A percentile compares a stretch with the other conserved stretches of the same genome.
Conservation (phyloP, 169 alveolate species). For the Cryptosporidium viatorum region DNA sequence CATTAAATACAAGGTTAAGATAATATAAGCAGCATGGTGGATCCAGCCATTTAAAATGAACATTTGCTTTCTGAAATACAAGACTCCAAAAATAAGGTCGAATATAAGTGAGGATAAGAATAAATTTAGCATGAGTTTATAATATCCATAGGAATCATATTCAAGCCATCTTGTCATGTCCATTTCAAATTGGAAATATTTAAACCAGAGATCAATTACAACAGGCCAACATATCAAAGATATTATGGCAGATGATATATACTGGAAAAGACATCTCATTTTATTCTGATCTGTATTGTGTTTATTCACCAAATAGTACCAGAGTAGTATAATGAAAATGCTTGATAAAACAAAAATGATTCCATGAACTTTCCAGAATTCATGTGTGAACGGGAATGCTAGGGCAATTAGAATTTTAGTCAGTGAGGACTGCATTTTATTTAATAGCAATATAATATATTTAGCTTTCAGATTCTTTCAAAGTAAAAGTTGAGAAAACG, state of each 20-base stretch:
- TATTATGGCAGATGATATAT: conserved; percentile 11
- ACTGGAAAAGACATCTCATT: conserved; percentile 49
- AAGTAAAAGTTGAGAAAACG: not conserved
- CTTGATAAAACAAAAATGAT: not conserved
- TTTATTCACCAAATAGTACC: conserved; percentile 35
- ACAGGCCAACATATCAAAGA: conserved; percentile 52
- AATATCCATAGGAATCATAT: conserved; percentile 18
- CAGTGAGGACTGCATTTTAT: conserved; percentile 11
- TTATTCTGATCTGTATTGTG: conserved; percentile 8
- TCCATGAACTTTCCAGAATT: conserved; percentile 21
- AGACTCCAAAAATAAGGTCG: conserved; percentile 39
- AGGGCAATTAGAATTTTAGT: conserved; percentile 9
- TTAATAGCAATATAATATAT: not conserved
- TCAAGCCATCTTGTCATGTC: conserved; percentile 20
- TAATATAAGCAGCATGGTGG: conserved; percentile 47
- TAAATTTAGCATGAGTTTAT: conserved; percentile 1
- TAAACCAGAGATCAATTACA: conserved; percentile 44
- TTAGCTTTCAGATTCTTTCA: not conserved
- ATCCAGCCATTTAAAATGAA: conserved; percentile 54
- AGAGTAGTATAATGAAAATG: not conserved
- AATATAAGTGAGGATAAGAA: conserved; percentile 21
- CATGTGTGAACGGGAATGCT: conserved; percentile 45
- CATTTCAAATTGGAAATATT: conserved; percentile 33
- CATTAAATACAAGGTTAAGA: conserved; percentile 14
- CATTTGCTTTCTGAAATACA: conserved; percentile 58